Evolutionary conservation across 345 rosid species (phyloP), one percentile per base, ranked within the genome.

Genomic region (Ailanthus altissimus): DNA sequence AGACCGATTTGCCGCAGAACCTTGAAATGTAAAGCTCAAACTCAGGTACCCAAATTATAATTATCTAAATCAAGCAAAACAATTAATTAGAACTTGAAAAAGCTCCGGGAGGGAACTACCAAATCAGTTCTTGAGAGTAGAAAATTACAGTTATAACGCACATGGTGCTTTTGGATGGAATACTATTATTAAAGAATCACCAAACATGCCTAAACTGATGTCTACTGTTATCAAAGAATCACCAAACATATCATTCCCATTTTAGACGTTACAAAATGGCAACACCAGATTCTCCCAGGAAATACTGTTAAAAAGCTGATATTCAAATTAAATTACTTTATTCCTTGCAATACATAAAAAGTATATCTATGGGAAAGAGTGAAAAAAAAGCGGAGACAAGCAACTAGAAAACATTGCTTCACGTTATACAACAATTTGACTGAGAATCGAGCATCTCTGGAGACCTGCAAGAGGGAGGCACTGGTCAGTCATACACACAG

Each of bases 361-460:
- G 63, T 73, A 69, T 76, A 47, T 81, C 71, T 67, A n/a, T 49
- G 50, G 40, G 60, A 75, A n/a, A 76, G 75, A 42, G 58, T 75
- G 58, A 81, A 63, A 80, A 60, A 28, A 12, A 56, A 23, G 59
- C 32, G 11, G 28, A 20, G 23, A 70, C 25, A 8, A 26, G 23
- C 53, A 36, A 51, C 53, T 64, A 40, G 63, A 51, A 23, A 15
- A 42, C 4, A 53, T 67, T 53, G 67, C 75, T 26, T 94, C 92
- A 94, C 96, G 91, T 93, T 79, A 91, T 82, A 83, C 91, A 81
- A 79, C 98, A 94, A 82, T 87, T 90, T 14, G 83, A 75, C 84
- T 94, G 95, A 73, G 93, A 84, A 60, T 88, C 94, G 0, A 87
- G 84, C 93, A 89, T 90, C 77, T 91, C 97, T 0, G 93, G 90